These are phyloP conservation scores for Andrographis paniculata DNA, from an alignment of 305 asterid species.

Conservation along the genomic window DNA sequence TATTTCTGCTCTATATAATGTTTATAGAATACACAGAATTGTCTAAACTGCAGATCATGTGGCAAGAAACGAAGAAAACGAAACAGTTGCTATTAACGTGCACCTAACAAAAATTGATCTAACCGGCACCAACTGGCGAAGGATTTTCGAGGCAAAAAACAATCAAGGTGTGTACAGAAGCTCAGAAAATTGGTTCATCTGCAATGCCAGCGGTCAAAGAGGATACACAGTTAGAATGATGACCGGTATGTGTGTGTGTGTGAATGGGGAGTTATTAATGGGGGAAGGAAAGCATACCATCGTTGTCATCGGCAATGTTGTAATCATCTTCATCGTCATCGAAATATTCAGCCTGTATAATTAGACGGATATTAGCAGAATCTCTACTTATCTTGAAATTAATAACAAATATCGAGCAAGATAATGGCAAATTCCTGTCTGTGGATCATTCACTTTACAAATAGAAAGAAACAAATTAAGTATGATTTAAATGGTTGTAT, in stretches of 20 bases:
- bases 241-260: neutral
- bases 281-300: constrained; percentile 27
- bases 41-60: too few species aligned
- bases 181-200: constrained; percentile 36
- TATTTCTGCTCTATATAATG: too few species aligned
- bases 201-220: constrained; percentile 13
- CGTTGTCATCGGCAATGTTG: constrained; percentile 45
- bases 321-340: constrained; percentile 78
- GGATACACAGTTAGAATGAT: neutral
- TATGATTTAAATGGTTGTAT: too few species aligned
- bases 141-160: too few species aligned
- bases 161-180: neutral
- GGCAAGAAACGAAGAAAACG: too few species aligned
- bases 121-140: too few species aligned
- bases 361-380: constrained; percentile 17
- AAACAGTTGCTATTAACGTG: too few species aligned
- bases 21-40: too few species aligned
- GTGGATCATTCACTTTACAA: neutral
- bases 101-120: too few species aligned
- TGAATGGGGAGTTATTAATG: neutral
- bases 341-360: constrained; percentile 37
- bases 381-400: neutral
- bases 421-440: neutral
- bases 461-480: too few species aligned
- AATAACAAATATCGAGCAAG: neutral